These are phyloP conservation scores for Panicum hallii DNA, from an alignment of 202 grass and related monocot genomes.

Conservation along the genomic window DNA sequence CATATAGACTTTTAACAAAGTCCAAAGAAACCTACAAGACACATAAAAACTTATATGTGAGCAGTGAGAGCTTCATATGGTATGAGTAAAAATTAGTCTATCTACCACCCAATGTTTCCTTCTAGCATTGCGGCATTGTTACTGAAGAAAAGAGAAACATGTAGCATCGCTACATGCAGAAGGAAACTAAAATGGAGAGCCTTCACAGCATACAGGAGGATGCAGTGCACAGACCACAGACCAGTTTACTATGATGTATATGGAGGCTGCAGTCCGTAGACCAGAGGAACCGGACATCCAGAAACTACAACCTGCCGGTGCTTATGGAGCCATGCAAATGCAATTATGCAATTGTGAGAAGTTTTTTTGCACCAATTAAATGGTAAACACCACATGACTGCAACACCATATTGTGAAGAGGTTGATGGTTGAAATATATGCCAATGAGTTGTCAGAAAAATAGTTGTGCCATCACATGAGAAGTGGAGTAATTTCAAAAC, in stretches of 20 bases:
- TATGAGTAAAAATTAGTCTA: background rate
- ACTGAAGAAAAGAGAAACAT: constrained; percentile 9
- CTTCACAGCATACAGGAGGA: background rate
- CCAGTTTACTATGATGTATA: background rate
- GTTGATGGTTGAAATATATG: constrained; percentile 27
- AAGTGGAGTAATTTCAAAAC: constrained; percentile 39
- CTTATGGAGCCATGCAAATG: constrained; percentile 12
- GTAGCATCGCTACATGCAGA: background rate
- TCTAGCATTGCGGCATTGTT: constrained; percentile 13
- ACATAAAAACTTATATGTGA: constrained; percentile 12
- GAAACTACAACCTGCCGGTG: background rate
- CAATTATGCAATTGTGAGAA: constrained; percentile 13
- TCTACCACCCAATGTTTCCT: background rate
- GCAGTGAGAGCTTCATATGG: background rate
- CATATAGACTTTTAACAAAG: constrained; percentile 95
- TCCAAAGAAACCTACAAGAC: constrained; percentile 90
- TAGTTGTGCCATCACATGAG: constrained; percentile 18
- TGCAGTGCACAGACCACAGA: constrained; percentile 20
- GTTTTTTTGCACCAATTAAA: constrained; percentile 17
- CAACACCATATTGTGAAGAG: constrained; percentile 19
- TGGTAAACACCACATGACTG: constrained; percentile 1
- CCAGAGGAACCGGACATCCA: constrained; percentile 12
- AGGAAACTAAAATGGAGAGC: constrained; percentile 15
- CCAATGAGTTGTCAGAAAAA: constrained; percentile 34
- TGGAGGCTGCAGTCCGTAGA: background rate